These are phyloP conservation scores for Mortierella sp. DNA, from an alignment of 371 early-diverging fungal species.

Conservation along the genomic window DNA sequence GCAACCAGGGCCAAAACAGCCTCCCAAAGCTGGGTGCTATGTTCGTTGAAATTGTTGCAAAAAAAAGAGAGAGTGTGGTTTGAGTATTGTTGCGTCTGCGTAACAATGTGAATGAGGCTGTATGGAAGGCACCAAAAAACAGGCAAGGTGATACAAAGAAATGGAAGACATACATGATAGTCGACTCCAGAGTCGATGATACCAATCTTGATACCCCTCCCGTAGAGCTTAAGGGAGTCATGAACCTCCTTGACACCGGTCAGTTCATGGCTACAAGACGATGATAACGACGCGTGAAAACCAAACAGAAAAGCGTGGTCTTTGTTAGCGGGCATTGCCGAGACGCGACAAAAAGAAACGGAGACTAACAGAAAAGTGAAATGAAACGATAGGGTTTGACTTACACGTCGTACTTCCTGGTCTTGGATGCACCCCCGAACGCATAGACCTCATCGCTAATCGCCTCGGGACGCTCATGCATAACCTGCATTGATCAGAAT, in stretches of 20 bases:
- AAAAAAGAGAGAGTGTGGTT: not conserved
- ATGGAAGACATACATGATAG: conserved; percentile 27
- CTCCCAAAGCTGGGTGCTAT: conserved; percentile 69
- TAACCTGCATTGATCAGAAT: conserved; percentile 20
- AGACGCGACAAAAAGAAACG: not conserved
- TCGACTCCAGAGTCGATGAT: conserved; percentile 57
- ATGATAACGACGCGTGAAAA: not conserved
- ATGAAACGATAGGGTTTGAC: not conserved
- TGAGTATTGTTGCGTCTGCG: not conserved
- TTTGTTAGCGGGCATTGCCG: not conserved
- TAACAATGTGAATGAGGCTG: not conserved
- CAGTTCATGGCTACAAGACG: conserved; percentile 24
- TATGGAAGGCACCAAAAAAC: not conserved
- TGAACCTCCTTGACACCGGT: conserved; percentile 52
- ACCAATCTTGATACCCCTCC: conserved; percentile 52
- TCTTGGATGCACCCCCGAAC: conserved; percentile 5
- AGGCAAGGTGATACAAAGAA: not conserved
- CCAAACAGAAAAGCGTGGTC: not conserved
- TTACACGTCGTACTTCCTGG: conserved; percentile 21
- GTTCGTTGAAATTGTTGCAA: not conserved
- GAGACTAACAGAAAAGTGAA: not conserved
- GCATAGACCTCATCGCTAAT: conserved; percentile 1
- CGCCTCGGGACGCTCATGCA: conserved; percentile 45
- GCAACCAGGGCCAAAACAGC: conserved; percentile 74
- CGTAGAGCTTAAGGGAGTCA: conserved; percentile 39